Conservation (phyloP, 345 rosid genomes). For the Arabis alpina region DNA sequence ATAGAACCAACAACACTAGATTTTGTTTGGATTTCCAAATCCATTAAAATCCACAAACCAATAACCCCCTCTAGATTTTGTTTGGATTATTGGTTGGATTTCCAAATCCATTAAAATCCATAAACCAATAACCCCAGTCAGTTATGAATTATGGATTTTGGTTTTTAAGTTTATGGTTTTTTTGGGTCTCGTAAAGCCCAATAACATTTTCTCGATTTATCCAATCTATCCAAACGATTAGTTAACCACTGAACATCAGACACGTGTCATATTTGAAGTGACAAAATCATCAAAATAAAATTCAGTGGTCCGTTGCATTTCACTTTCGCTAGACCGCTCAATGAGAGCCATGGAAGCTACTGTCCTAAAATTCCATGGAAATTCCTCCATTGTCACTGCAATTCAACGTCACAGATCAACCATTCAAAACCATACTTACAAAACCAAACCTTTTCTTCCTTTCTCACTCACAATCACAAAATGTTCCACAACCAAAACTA, state of each 20-base stretch:
- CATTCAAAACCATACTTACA: conserved; percentile 25
- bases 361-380: conserved; percentile 42
- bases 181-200: neutral
- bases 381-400: conserved; percentile 30
- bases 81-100: too few species aligned
- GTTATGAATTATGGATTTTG: too few species aligned
- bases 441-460: conserved; percentile 25
- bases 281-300: conserved; percentile 31
- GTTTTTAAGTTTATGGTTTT: too few species aligned
- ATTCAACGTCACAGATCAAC: conserved; percentile 23
- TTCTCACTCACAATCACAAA: conserved; percentile 48
- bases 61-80: too few species aligned
- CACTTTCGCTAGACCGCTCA: conserved; percentile 6
- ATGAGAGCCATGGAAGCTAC: conserved; percentile 48
- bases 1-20: too few species aligned
- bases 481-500: conserved; percentile 55
- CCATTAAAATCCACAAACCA: too few species aligned
- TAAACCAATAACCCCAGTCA: too few species aligned
- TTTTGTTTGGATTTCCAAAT: too few species aligned
- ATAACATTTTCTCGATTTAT: neutral
- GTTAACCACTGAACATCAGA: neutral
- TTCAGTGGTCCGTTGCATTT: conserved; percentile 34
- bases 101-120: too few species aligned
- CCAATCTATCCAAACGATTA: neutral
- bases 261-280: conserved; percentile 33